Conservation (phyloP, 371 early-diverging fungal species). For the Smittium culicis region DNA sequence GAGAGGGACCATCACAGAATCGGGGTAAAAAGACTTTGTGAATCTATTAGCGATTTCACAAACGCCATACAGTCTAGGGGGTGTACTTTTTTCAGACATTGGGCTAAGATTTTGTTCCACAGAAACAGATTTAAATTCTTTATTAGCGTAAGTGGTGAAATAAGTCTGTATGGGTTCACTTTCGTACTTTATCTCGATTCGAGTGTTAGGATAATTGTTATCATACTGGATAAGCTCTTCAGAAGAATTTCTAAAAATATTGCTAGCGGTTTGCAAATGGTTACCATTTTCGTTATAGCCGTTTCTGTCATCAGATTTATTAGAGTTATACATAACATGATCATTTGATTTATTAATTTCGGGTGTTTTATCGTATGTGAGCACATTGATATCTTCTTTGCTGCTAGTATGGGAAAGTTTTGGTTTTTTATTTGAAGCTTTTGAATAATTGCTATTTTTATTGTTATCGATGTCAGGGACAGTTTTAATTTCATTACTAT, state of each 20-base stretch:
- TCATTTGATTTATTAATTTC: conserved; percentile 20
- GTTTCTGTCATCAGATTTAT: background rate
- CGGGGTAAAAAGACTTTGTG: conserved; percentile 13
- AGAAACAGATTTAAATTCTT: background rate
- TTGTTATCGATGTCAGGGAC: background rate
- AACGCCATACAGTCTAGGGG: conserved; percentile 15
- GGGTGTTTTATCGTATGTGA: conserved; percentile 15
- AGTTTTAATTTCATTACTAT: conserved; percentile 21
- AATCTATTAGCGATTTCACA: conserved; percentile 20
- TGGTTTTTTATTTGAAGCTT: conserved; percentile 9
- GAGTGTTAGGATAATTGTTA: background rate
- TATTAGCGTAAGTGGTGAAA: background rate
- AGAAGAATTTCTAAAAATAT: background rate
- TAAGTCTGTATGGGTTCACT: too few relatives aligned
- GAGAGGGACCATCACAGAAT: conserved; percentile 25
- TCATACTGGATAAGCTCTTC: background rate
- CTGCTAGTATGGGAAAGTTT: conserved; percentile 1
- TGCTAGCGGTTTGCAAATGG: background rate
- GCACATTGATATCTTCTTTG: background rate
- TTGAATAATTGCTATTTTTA: conserved; percentile 2
- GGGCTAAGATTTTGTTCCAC: background rate
- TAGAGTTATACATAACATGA: conserved; percentile 11
- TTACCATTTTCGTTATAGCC: background rate
- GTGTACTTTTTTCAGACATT: background rate
- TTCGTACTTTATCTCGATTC: background rate